These are phyloP conservation scores for Lentinula sp. DNA, from an alignment of 768 basidiomycete species.

Conservation along the genomic window DNA sequence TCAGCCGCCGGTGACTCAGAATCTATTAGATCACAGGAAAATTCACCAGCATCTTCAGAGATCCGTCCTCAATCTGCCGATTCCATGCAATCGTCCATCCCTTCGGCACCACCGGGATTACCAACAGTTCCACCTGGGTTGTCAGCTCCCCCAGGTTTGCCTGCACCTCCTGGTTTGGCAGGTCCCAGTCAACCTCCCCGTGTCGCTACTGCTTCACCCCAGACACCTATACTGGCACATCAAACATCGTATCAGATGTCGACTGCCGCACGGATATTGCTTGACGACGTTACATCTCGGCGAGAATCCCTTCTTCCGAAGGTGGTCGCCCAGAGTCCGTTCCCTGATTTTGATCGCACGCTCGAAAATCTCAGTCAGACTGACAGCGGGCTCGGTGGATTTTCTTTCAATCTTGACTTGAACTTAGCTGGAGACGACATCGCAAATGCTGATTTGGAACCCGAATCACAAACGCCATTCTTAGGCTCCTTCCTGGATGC, in stretches of 20 bases:
- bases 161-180: conserved; percentile 44
- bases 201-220: conserved; percentile 43
- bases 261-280: conserved; percentile 72
- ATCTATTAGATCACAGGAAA: conserved; percentile 41
- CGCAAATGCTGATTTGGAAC: conserved; percentile 44
- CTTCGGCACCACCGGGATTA: conserved; percentile 36
- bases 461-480: conserved; percentile 51
- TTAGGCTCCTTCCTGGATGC: conserved; percentile 57
- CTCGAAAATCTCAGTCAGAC: conserved; percentile 63
- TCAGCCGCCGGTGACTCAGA: conserved; percentile 39
- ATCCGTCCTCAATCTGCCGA: conserved; percentile 33
- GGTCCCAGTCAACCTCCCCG: conserved; percentile 40
- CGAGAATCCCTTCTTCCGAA: conserved; percentile 49
- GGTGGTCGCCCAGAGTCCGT: conserved; percentile 49
- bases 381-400: conserved; percentile 58
- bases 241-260: conserved; percentile 81
- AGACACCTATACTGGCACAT: conserved; percentile 45
- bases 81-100: conserved; percentile 27
- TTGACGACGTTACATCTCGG: conserved; percentile 77
- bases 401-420: conserved; percentile 85
- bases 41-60: conserved; percentile 29
- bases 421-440: conserved; percentile 52
- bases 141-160: conserved; percentile 57
- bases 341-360: conserved; percentile 88
- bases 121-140: conserved; percentile 44